A percentile compares a stretch with the other conserved stretches of the same genome.
These are phyloP conservation scores for Ajuga chamaepitys DNA, from an alignment of 257 asterid genomes.

Conservation along the genomic window DNA sequence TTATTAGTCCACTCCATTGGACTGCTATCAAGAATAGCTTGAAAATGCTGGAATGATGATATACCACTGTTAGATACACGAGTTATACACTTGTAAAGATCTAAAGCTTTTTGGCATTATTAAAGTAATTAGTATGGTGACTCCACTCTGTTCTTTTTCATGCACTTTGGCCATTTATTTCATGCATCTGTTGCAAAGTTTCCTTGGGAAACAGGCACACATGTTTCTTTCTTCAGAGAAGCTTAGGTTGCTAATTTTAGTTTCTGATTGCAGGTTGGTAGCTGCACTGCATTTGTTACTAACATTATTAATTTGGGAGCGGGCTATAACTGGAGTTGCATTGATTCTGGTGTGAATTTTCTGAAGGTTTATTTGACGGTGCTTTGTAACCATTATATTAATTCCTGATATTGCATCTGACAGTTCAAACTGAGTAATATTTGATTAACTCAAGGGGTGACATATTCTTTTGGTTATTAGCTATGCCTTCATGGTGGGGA, in stretches of 20 bases:
- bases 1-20: neutral
- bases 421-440: neutral
- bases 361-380: neutral
- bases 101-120: neutral
- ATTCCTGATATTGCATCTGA: neutral
- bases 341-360: neutral
- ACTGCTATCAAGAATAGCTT: neutral
- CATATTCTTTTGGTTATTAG: slow-evolving; percentile 6
- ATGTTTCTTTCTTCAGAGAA: neutral
- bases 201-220: neutral
- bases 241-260: slow-evolving; percentile 1
- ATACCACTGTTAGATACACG: neutral
- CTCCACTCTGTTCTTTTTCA: neutral
- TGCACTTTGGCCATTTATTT: neutral
- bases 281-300: slow-evolving; percentile 1
- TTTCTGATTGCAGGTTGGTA: slow-evolving; percentile 6
- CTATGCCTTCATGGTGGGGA: slow-evolving; percentile 48
- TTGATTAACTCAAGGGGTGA: slow-evolving; percentile 15
- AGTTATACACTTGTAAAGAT: neutral
- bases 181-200: neutral
- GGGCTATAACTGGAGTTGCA: neutral
- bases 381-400: neutral
- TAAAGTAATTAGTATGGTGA: neutral
- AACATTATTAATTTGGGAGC: neutral
- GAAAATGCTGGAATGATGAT: neutral